Percentiles rank a stretch among this genome's conserved stretches.
Conservation (phyloP, 805 yeast species). For the Ogataea angusta region DNA sequence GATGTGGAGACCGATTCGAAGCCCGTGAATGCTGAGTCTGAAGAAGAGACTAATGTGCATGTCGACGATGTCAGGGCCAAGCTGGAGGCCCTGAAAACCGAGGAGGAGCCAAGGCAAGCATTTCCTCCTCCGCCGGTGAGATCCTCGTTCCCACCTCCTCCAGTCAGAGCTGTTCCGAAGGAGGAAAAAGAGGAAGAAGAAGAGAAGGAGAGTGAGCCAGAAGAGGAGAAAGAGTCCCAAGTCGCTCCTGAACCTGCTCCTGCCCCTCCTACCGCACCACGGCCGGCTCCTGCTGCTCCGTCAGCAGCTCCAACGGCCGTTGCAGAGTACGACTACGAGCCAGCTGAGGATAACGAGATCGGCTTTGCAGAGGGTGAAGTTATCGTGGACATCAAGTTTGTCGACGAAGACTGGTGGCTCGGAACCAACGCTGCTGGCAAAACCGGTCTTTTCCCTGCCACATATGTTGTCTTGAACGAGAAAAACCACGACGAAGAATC, state of each 20-base stretch:
- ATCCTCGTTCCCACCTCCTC: conserved; percentile 6
- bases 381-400: conserved; percentile 62
- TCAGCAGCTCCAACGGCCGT: conserved; percentile 46
- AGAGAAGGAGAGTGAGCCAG: conserved; percentile 6
- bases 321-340: conserved; percentile 78
- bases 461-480: conserved; percentile 44
- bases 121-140: conserved; percentile 11
- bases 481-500: conserved; percentile 20
- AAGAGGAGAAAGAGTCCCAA: conserved; percentile 12
- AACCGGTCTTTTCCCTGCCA: conserved; percentile 54
- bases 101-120: conserved; percentile 18
- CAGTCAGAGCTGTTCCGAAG: conserved; percentile 1
- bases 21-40: conserved; percentile 31
- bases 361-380: conserved; percentile 63
- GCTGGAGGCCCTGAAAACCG: conserved; percentile 29
- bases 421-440: conserved; percentile 40
- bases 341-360: conserved; percentile 76
- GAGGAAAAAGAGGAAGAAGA: conserved; percentile 2
- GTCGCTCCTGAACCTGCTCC: conserved; percentile 1
- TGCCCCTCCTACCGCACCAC: conserved; percentile 27
- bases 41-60: conserved; percentile 27
- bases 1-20: conserved; percentile 34
- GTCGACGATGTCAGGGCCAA: conserved; percentile 33
- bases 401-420: conserved; percentile 74
- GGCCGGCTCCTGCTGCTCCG: conserved; percentile 17